Evolutionary conservation across 495 filamentous ascomycete species (phyloP).

Genomic region (Talaromyces trachyspermus): DNA sequence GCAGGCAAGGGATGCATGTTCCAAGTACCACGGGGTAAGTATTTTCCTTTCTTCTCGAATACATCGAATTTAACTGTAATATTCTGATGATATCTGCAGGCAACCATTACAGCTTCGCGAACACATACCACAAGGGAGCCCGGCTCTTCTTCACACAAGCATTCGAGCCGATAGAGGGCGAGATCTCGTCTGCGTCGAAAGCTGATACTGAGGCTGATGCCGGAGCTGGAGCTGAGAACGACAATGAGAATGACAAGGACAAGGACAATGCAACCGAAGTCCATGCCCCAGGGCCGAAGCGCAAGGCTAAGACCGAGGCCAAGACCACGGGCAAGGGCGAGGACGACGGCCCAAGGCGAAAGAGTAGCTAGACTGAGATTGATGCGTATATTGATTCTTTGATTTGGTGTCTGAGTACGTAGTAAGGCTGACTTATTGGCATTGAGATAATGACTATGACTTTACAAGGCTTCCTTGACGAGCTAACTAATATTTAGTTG

Average conservation of each 20-base stretch:
- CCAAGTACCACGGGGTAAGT: conserved; percentile 88
- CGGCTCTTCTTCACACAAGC: conserved; percentile 83
- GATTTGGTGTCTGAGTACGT: neutral
- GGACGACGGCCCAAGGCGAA: neutral
- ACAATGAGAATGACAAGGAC: neutral
- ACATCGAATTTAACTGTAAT: neutral
- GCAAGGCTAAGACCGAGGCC: neutral
- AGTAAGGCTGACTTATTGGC: no score
- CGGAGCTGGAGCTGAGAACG: neutral
- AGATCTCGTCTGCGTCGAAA: no score
- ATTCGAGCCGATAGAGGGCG: conserved; percentile 42
- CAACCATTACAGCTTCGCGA: conserved; percentile 78
- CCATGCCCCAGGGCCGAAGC: neutral
- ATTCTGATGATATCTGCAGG: conserved; percentile 38
- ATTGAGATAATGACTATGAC: no score
- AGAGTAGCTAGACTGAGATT: no score
- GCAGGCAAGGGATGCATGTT: conserved; percentile 83
- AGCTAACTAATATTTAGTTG: no score
- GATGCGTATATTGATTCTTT: neutral
- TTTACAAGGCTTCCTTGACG: no score
- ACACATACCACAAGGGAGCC: conserved; percentile 57
- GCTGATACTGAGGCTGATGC: neutral
- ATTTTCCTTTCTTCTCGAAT: conserved; percentile 5
- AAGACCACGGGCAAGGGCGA: neutral
- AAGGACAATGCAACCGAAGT: neutral